Evolutionary conservation across 2,329 filamentous ascomycete species (phyloP).

Genomic region (Penicillium verrucosum): DNA sequence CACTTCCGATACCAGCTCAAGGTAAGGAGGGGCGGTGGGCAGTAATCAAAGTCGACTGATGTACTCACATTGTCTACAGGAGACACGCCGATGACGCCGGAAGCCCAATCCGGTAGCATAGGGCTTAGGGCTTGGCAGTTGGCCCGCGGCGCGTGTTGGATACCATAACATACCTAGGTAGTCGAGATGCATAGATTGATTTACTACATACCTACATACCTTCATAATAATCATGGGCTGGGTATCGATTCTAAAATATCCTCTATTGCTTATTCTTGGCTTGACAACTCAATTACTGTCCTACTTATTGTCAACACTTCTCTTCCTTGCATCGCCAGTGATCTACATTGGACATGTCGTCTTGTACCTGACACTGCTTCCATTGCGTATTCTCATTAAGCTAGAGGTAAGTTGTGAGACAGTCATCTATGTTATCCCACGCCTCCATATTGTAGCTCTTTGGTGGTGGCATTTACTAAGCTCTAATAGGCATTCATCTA

Average conservation of each 20-base stretch:
- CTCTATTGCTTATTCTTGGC: conserved; percentile 6
- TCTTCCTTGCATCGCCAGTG: conserved; percentile 47
- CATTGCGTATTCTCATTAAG: conserved; percentile 50
- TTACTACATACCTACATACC: not conserved
- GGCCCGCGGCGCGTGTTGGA: conserved; percentile 2
- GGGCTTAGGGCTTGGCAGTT: conserved; percentile 23
- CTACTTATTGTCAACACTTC: conserved; percentile 29
- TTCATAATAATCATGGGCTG: conserved; percentile 2
- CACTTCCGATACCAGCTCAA: conserved; percentile 11
- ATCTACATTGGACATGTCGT: conserved; percentile 47
- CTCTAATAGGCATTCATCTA: conserved; percentile 16
- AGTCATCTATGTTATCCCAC: not conserved
- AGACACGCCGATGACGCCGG: conserved; percentile 22
- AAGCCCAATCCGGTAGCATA: conserved; percentile 15
- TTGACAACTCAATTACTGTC: conserved; percentile 16
- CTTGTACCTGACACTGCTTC: conserved; percentile 44
- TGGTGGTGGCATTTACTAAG: not conserved
- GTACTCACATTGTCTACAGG: conserved; percentile 9
- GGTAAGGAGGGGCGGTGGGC: conserved; percentile 10
- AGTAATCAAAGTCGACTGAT: conserved; percentile 10
- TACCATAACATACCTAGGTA: conserved; percentile 1
- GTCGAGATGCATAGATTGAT: not conserved
- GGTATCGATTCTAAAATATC: not conserved
- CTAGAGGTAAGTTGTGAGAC: conserved; percentile 50
- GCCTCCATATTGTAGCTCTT: not conserved